Evolutionary conservation across 2,329 filamentous ascomycete species (phyloP).

Genomic region (Dactylonectria macrodidyma): DNA sequence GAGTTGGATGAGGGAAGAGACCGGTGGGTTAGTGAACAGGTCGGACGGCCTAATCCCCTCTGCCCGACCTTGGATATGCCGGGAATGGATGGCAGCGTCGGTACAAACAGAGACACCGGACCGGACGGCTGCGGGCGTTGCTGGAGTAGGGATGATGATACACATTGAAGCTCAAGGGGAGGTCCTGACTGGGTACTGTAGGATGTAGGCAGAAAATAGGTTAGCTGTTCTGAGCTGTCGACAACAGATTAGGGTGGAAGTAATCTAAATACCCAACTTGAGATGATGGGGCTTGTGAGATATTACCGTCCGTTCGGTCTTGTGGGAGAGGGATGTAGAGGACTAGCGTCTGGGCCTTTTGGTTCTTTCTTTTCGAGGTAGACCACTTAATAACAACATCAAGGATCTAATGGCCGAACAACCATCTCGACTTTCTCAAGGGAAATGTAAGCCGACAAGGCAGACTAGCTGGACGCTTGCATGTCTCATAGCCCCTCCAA

Average conservation of each 20-base stretch:
- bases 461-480: neutral
- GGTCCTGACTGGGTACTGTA: neutral
- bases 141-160: constrained; percentile 15
- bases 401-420: neutral
- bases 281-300: neutral
- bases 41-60: neutral
- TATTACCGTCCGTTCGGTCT: neutral
- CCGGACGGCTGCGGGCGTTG: neutral
- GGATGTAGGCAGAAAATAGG: too few species aligned
- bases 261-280: neutral
- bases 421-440: neutral
- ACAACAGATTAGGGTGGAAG: neutral
- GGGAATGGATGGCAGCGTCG: constrained; percentile 5
- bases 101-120: neutral
- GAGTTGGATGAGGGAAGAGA: neutral
- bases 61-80: neutral
- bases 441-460: neutral
- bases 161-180: neutral
- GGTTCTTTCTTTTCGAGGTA: neutral
- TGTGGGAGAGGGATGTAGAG: neutral
- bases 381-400: neutral
- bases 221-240: neutral
- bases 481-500: neutral
- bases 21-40: neutral
- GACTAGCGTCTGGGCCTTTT: neutral